Evolutionary conservation across 176 grass and related monocot genomes (phyloP).

Genomic region (Phoenix roebelenii): DNA sequence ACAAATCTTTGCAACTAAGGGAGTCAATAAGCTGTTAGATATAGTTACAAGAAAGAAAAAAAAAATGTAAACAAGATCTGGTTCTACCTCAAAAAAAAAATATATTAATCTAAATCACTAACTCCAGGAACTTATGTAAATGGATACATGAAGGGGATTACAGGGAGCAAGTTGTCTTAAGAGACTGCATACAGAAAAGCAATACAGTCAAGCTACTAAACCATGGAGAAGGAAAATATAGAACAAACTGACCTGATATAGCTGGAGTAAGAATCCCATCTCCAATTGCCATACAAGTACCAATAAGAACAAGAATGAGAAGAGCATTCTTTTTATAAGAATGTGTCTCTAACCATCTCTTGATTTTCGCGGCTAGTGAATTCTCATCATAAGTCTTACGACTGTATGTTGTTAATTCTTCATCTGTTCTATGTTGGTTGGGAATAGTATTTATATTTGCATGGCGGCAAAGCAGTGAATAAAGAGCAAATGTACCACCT

Average conservation of each 20-base stretch:
- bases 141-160: too few relatives aligned
- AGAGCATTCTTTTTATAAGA: slow-evolving; percentile 76
- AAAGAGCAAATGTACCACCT: slow-evolving; percentile 99
- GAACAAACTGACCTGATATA: slow-evolving; percentile 69
- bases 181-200: too few relatives aligned
- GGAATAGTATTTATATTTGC: slow-evolving; percentile 97
- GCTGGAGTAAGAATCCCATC: slow-evolving; percentile 98
- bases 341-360: slow-evolving; percentile 75
- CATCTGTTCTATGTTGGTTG: slow-evolving; percentile 92
- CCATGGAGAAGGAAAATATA: slow-evolving; percentile 1
- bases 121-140: too few relatives aligned
- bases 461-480: slow-evolving; percentile 89
- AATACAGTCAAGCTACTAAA: too few relatives aligned
- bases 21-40: too few relatives aligned
- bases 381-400: slow-evolving; percentile 74
- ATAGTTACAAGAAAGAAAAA: too few relatives aligned
- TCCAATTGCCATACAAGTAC: slow-evolving; percentile 98
- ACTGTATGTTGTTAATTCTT: slow-evolving; percentile 91
- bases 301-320: slow-evolving; percentile 89
- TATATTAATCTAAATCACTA: too few relatives aligned
- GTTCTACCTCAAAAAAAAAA: too few relatives aligned
- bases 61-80: too few relatives aligned
- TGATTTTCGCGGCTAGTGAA: slow-evolving; percentile 77
- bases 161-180: too few relatives aligned
- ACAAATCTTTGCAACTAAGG: too few relatives aligned